Base-by-base conservation (phyloP, 148 eudicot genomes). In the Rhododendron mucronatum region DNA sequence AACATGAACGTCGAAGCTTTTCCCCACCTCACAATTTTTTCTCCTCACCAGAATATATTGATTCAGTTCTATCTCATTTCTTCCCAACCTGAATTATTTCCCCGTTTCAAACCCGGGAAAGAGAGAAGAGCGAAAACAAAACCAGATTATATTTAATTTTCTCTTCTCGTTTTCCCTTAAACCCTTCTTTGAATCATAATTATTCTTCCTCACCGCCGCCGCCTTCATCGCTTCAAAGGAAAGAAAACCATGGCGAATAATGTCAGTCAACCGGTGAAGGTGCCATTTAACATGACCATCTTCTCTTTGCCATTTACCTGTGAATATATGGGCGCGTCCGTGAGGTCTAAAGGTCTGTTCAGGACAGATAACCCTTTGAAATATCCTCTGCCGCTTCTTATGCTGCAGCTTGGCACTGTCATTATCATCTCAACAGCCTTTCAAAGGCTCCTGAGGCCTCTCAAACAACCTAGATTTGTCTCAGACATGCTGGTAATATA, bases 391-490 rank as follows among this genome's bases (percentile, higher is more conserved):
- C 75, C 87, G 33, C 83, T 85, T 65, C 83, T 85, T 20, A 28
- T 47, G 59, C 78, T 79, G 15, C 87, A 85, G 65, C 76, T 79
- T 33, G 83, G 87, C 53, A 18, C 55, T 26, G 77, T 13, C 48
- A 51, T 79, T n/a, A 41, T 85, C 13, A 30, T 80, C 8, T 85
- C 87, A 3, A 48, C 78, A 2, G 12, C 50, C 30, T 7, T 85
- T 10, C 87, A 79, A 3, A 21, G 63, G 83, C 83, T 85, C 35
- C 74, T 85, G n/a, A 65, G 51, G 78, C 87, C 78, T 79, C 45
- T 85, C 33, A 85, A 65, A 47, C 87, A 85, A 45, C 83, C 87
- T 26, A 61, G 65, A 85, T 85, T 85, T 79, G 87, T 85, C 45
- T 79, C 87, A 44, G 83, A 85, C 78, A 85, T 85, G 87, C 75